Percentiles rank a stretch among this genome's conserved stretches.
Evolutionary conservation across 139 green algal genomes (phyloP).

Genomic region (Chlorella sp.): DNA sequence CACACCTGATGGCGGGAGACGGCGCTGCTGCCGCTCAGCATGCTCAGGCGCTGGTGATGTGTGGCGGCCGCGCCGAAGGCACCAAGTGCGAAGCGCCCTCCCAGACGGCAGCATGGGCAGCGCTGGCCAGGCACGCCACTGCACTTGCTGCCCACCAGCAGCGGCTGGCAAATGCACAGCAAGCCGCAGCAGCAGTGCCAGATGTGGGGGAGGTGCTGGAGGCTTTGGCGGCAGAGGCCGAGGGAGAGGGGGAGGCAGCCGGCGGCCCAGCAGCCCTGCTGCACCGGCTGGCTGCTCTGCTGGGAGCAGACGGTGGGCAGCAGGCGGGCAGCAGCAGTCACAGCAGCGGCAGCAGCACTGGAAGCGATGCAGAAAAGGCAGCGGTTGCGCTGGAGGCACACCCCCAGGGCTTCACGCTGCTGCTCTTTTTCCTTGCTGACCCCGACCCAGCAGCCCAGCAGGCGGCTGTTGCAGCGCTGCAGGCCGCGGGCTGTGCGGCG

Average conservation of each 20-base stretch:
- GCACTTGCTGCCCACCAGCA: neutral
- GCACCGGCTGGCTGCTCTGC: neutral
- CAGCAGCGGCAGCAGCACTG: neutral
- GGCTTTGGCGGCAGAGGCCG: neutral
- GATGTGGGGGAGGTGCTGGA: neutral
- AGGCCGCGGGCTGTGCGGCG: neutral
- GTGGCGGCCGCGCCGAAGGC: neutral
- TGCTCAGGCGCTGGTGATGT: neutral
- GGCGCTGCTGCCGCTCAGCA: neutral
- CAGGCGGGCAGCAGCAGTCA: neutral
- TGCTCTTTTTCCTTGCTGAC: conserved; percentile 15
- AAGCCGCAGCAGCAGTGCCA: neutral
- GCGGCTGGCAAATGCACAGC: neutral
- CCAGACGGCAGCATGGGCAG: neutral
- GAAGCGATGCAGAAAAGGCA: neutral
- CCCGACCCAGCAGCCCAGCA: neutral
- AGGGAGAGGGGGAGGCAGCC: neutral
- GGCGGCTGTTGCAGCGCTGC: neutral
- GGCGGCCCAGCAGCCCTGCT: neutral
- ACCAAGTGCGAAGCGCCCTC: neutral
- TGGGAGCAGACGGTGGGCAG: neutral
- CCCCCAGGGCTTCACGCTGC: neutral
- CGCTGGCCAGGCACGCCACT: neutral
- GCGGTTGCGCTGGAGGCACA: neutral
- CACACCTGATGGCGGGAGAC: neutral